Evolutionary conservation across 2,329 filamentous ascomycete species (phyloP), one percentile per base, ranked within the genome.

Genomic region (Emericellopsis atlantica): DNA sequence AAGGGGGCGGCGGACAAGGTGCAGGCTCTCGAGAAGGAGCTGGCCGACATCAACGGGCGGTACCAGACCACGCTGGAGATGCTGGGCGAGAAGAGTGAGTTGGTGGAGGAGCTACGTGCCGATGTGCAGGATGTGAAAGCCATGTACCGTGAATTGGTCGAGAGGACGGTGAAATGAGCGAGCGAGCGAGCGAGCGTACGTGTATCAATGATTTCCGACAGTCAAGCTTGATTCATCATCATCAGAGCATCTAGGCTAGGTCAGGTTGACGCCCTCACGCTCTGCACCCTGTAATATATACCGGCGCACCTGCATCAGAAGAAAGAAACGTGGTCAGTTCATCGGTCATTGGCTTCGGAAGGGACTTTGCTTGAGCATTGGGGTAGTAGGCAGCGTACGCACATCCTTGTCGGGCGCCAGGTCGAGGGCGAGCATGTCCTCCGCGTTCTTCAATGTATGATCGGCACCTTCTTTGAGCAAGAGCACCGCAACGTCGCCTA

Each of bases 31-130:
- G 81, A 93, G 58, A 64, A 61, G 36, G 75, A 87, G 49, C 66
- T 95, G 39, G 65, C 63, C 23, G 74, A 76, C 34, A 67, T 95
- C 48, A 80, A 85, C 52, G 68, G 76, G 46, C 72, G 90, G 51
- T 95, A 96, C 57, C 80, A 94, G 56, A 92, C 88, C 12, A 93
- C 87, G 44, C 68, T 98, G 40, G 89, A 96, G 65, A 81, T 96
- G 78, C 65, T 98, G 43, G 92, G 92, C 2, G 92, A 98, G 73
- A 95, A 95, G 74, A 95, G 87, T 59, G 92, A 98, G 68, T 67
- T 83, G 54, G 89, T 95, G 2, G 88, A 95, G 55, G 92, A 98
- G 68, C 66, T 98, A 49, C 79, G 73, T 59, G 81, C 84, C 11
- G 92, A 96, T 67, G 84, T 98, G 40, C 70, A 79, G 48, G 92